These are phyloP conservation scores for Blastobotrys malaysiensis DNA, from an alignment of 1,139 yeast species.

Conservation along the genomic window DNA sequence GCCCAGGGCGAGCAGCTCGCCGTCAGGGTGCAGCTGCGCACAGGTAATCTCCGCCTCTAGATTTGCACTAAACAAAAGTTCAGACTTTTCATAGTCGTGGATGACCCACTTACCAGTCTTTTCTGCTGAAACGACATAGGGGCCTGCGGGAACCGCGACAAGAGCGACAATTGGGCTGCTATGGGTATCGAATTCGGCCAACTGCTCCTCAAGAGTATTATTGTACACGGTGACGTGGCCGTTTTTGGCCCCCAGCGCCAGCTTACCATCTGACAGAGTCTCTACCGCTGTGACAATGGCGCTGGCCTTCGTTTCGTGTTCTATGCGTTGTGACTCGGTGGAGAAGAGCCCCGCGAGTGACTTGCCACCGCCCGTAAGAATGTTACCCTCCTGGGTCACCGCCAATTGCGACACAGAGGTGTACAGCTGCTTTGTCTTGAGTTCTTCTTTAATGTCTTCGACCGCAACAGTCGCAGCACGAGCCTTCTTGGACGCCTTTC, in stretches of 20 bases:
- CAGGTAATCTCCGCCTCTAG: slow-evolving; percentile 2
- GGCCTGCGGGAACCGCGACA: slow-evolving; percentile 36
- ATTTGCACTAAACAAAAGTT: slow-evolving; percentile 9
- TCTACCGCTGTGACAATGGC: slow-evolving; percentile 26
- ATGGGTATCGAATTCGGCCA: not conserved
- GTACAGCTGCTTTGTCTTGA: slow-evolving; percentile 25
- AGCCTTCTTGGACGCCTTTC: slow-evolving; percentile 2
- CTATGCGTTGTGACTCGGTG: slow-evolving; percentile 9
- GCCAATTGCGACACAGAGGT: slow-evolving; percentile 18
- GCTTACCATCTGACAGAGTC: slow-evolving; percentile 19
- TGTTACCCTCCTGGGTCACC: slow-evolving; percentile 7
- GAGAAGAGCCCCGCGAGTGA: slow-evolving; percentile 22
- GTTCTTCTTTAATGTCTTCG: not conserved
- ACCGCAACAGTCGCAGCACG: not conserved
- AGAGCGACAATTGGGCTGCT: slow-evolving; percentile 24
- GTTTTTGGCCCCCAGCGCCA: slow-evolving; percentile 21
- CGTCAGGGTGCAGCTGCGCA: slow-evolving; percentile 50
- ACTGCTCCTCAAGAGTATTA: not conserved
- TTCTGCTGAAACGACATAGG: slow-evolving; percentile 31
- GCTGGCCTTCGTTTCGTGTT: slow-evolving; percentile 15
- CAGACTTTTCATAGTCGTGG: slow-evolving; percentile 23
- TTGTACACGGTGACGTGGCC: slow-evolving; percentile 21
- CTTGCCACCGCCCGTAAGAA: slow-evolving; percentile 29
- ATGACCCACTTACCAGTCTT: slow-evolving; percentile 35
- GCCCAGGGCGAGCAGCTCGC: slow-evolving; percentile 53